Percentiles rank a stretch among this genome's conserved stretches.
phyloP scores from a whole-genome alignment of 192 early-diverging fungal species.

The Funneliformis geosporum region DNA sequence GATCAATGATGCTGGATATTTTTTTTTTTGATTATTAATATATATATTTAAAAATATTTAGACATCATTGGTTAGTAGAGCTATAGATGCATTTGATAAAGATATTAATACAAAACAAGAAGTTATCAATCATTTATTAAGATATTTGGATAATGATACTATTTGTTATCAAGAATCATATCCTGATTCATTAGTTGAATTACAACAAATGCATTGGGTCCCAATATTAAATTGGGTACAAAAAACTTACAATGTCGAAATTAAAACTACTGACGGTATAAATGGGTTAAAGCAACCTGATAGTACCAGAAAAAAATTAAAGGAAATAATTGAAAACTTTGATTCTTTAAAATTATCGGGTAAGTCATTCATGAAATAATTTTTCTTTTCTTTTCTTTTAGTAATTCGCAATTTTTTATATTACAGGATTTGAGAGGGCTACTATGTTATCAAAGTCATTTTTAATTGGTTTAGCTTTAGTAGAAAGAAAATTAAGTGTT shows the following conservation, averaged over 20 bases:
- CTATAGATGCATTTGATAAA: slow-evolving; percentile 72
- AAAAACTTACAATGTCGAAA: slow-evolving; percentile 61
- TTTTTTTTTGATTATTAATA: not conserved
- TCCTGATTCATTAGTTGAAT: slow-evolving; percentile 73
- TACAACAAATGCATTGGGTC: slow-evolving; percentile 79
- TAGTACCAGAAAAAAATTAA: slow-evolving; percentile 59
- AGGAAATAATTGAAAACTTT: slow-evolving; percentile 57
- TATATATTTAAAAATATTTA: slow-evolving; percentile 32
- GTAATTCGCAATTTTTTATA: not conserved
- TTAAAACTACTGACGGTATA: slow-evolving; percentile 75
- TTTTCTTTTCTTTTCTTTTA: not conserved
- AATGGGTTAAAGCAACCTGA: slow-evolving; percentile 65
- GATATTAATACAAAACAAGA: slow-evolving; percentile 48
- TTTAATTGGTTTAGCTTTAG: slow-evolving; percentile 84
- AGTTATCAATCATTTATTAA: slow-evolving; percentile 74
- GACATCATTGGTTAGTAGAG: slow-evolving; percentile 87
- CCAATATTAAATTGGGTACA: slow-evolving; percentile 81
- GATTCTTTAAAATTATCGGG: slow-evolving; percentile 72
- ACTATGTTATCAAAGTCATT: slow-evolving; percentile 88
- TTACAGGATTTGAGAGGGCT: slow-evolving; percentile 81
- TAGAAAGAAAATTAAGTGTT: slow-evolving; percentile 71
- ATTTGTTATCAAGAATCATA: slow-evolving; percentile 81
- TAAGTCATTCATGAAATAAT: slow-evolving; percentile 27
- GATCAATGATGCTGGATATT: not conserved
- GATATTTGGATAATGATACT: slow-evolving; percentile 88